These are phyloP conservation scores for Cicer arietinum DNA, from an alignment of 306 rosid species.

Conservation along the genomic window DNA sequence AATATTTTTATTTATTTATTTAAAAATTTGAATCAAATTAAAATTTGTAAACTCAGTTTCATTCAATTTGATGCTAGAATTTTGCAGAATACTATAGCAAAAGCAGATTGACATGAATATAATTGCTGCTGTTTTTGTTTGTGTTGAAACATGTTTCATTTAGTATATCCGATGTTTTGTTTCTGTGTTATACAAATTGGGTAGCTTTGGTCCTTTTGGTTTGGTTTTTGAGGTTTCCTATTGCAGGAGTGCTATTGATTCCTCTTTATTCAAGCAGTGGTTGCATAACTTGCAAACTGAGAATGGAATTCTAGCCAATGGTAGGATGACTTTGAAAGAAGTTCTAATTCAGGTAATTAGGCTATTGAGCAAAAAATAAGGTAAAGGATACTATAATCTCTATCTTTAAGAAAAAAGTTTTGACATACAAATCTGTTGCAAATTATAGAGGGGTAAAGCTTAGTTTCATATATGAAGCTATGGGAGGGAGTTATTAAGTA, in stretches of 20 bases:
- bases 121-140: too few species aligned
- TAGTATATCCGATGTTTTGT: background rate
- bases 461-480: background rate
- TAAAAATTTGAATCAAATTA: background rate
- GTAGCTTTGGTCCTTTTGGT: background rate
- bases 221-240: constrained; percentile 21
- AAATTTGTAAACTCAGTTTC: constrained; percentile 13
- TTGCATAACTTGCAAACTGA: constrained; percentile 73
- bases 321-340: constrained; percentile 61
- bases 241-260: constrained; percentile 82
- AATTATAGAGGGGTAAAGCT: background rate
- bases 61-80: constrained; percentile 16
- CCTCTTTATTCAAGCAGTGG: constrained; percentile 88
- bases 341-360: constrained; percentile 81
- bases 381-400: background rate
- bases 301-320: constrained; percentile 70
- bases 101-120: too few species aligned
- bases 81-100: too few species aligned
- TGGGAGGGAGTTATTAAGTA: background rate
- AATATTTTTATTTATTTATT: background rate
- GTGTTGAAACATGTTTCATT: too few species aligned
- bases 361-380: background rate
- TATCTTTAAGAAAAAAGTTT: background rate
- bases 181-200: background rate
- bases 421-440: background rate